These are phyloP conservation scores for Fusarium sp. DNA, from an alignment of 2,329 filamentous ascomycete genomes.

Conservation along the genomic window DNA sequence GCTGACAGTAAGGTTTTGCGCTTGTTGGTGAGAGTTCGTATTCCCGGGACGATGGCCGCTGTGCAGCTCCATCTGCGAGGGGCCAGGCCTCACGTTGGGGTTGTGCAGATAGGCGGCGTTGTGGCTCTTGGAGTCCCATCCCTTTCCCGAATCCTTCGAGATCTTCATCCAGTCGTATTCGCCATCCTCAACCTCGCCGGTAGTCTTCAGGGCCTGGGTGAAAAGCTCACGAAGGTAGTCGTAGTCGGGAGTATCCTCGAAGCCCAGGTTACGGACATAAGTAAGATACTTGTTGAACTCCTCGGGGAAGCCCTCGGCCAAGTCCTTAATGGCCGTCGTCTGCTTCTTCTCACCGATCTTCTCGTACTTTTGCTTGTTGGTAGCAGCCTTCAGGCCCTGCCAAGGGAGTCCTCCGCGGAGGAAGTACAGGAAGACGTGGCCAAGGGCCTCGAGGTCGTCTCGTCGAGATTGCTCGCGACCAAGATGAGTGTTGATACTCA, in stretches of 20 bases:
- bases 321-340: conserved; percentile 94
- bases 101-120: conserved; percentile 73
- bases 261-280: conserved; percentile 97
- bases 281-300: conserved; percentile 98
- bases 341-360: conserved; percentile 99
- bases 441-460: conserved; percentile 92
- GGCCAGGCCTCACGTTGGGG: conserved; percentile 81
- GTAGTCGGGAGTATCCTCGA: conserved; percentile 98
- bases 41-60: conserved; percentile 76
- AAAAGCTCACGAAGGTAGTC: conserved; percentile 97
- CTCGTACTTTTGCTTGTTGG: conserved; percentile 97
- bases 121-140: conserved; percentile 86
- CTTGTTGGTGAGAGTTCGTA: conserved; percentile 72
- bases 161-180: conserved; percentile 99
- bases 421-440: conserved; percentile 82
- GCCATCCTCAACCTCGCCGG: conserved; percentile 94
- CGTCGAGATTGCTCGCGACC: conserved; percentile 95
- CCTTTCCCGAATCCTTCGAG: conserved; percentile 84
- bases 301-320: conserved; percentile 95
- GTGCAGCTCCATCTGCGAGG: conserved; percentile 87
- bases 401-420: conserved; percentile 77
- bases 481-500: conserved; percentile 99
- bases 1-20: conserved; percentile 78
- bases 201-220: conserved; percentile 94
- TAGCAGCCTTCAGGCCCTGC: conserved; percentile 80